Evolutionary conservation across 2,329 filamentous ascomycete genomes (phyloP).

Genomic region (Ambrosiella cleistominuta): DNA sequence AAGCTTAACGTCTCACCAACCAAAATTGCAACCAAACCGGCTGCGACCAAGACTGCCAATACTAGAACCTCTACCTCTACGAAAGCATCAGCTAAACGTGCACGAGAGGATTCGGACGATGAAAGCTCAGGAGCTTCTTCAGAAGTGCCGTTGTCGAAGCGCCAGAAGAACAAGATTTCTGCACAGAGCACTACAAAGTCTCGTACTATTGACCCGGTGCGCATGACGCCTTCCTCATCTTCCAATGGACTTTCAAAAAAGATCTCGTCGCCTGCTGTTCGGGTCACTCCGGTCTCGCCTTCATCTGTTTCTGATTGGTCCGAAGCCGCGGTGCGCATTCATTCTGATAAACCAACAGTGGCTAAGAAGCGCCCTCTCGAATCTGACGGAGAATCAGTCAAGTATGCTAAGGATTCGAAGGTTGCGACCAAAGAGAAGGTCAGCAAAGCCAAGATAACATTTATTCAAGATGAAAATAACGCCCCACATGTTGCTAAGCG

Average conservation of each 20-base stretch:
- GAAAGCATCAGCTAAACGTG: conserved; percentile 27
- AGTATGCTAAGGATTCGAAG: neutral
- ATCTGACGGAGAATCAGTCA: conserved; percentile 1
- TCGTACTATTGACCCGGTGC: conserved; percentile 2
- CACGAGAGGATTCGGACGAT: conserved; percentile 30
- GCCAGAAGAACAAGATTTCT: conserved; percentile 32
- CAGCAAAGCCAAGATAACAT: conserved; percentile 14
- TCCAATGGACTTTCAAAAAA: conserved; percentile 4
- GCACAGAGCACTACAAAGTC: neutral
- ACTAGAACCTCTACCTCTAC: conserved; percentile 15
- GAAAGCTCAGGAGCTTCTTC: conserved; percentile 37
- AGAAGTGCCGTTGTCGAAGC: conserved; percentile 38
- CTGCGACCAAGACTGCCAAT: conserved; percentile 1
- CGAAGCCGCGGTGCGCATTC: neutral
- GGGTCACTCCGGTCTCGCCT: conserved; percentile 6
- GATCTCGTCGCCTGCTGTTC: conserved; percentile 2
- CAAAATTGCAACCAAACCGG: conserved; percentile 16
- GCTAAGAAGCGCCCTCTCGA: conserved; percentile 17
- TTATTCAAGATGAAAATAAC: conserved; percentile 14
- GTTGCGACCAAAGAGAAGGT: conserved; percentile 6
- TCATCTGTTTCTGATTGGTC: conserved; percentile 5
- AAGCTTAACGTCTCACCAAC: conserved; percentile 8
- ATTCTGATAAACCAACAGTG: conserved; percentile 18
- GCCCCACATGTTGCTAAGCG: conserved; percentile 18
- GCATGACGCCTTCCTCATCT: conserved; percentile 6